Conservation (phyloP, 768 basidiomycete species). For the Mycena filopes region DNA sequence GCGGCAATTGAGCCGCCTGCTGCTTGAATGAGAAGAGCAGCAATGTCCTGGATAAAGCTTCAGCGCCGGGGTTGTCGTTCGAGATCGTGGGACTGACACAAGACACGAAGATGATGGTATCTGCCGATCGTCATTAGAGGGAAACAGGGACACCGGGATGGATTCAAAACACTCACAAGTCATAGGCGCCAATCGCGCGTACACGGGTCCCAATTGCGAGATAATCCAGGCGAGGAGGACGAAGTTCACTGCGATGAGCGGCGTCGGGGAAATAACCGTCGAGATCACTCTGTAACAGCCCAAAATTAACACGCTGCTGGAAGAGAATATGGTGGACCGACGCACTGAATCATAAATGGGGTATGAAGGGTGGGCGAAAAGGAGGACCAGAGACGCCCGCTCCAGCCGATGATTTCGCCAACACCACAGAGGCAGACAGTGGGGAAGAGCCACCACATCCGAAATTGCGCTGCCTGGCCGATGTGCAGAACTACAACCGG, state of each 20-base stretch:
- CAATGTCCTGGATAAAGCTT: neutral
- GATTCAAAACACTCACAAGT: neutral
- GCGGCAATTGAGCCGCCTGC: neutral
- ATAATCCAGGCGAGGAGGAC: neutral
- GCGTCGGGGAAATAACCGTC: constrained; percentile 3
- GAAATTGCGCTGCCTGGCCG: neutral
- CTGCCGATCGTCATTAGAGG: neutral
- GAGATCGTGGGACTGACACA: neutral
- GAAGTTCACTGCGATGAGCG: neutral
- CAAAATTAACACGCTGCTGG: too few relatives aligned
- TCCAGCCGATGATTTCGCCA: neutral
- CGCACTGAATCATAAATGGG: constrained; percentile 1
- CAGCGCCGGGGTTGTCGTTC: too few relatives aligned
- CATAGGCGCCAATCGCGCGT: neutral
- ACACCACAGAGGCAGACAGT: neutral
- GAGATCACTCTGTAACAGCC: neutral
- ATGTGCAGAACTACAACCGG: neutral
- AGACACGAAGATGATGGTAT: neutral
- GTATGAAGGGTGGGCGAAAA: neutral
- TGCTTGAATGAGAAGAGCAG: neutral
- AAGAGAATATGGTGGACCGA: neutral
- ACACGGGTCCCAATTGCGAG: neutral
- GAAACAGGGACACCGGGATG: neutral
- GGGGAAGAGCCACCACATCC: neutral
- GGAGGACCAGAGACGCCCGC: neutral